A percentile compares a stretch with the other conserved stretches of the same genome.
Conservation (phyloP, 192 early-diverging fungal genomes). For the Spizellomyces sp. region DNA sequence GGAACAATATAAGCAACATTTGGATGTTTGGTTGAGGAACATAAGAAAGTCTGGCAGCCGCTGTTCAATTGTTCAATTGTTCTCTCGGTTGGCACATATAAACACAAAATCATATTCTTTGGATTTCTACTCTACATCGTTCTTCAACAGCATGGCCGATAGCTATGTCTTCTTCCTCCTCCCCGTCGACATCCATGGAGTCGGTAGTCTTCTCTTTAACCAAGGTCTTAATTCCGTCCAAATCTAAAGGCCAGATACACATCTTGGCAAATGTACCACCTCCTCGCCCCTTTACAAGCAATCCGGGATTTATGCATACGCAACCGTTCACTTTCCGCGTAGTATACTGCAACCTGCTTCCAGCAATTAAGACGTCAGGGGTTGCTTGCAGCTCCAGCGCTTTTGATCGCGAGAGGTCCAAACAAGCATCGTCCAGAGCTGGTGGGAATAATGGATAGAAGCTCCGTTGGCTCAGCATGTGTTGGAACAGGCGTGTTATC, state of each 20-base stretch:
- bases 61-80: no score
- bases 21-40: no score
- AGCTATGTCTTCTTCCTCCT: slow-evolving; percentile 19
- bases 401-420: slow-evolving; percentile 40
- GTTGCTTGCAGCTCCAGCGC: slow-evolving; percentile 59
- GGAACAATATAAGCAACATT: no score
- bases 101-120: slow-evolving; percentile 18
- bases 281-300: slow-evolving; percentile 64
- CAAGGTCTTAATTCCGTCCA: slow-evolving; percentile 29
- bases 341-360: slow-evolving; percentile 73
- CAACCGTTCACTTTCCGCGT: slow-evolving; percentile 74
- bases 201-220: slow-evolving; percentile 10
- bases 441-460: slow-evolving; percentile 88
- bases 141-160: slow-evolving; percentile 33
- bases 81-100: no score
- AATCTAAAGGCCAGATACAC: slow-evolving; percentile 66
- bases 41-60: no score
- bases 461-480: slow-evolving; percentile 79
- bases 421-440: slow-evolving; percentile 30
- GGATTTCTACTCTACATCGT: slow-evolving; percentile 44
- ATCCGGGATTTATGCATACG: slow-evolving; percentile 84
- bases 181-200: slow-evolving; percentile 29
- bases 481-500: slow-evolving; percentile 68
- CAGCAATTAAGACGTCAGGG: slow-evolving; percentile 85
- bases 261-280: slow-evolving; percentile 85